A percentile compares a stretch with the other conserved stretches of the same genome.
Evolutionary conservation across 2,329 filamentous ascomycete genomes (phyloP).

Genomic region (Fusarium sp.): DNA sequence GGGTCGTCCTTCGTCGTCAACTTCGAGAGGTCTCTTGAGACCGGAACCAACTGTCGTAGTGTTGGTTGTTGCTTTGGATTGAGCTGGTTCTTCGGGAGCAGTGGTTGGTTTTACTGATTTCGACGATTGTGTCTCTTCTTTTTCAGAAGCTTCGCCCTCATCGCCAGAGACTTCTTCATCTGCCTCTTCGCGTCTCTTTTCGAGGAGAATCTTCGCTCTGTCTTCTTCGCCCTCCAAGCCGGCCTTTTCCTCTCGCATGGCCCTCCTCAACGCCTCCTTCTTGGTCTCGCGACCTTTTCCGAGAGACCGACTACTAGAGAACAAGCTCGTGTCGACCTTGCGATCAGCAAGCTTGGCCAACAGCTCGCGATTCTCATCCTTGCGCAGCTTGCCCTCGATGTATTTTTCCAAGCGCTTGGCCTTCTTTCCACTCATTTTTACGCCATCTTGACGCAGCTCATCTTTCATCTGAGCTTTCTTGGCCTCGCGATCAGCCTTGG

Average conservation of each 20-base stretch:
- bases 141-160: conserved; percentile 29
- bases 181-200: conserved; percentile 48
- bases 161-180: conserved; percentile 42
- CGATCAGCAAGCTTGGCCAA: conserved; percentile 83
- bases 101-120: conserved; percentile 2
- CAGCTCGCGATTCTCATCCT: conserved; percentile 88
- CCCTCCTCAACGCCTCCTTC: conserved; percentile 72
- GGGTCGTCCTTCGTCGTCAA: conserved; percentile 82
- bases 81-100: conserved; percentile 9
- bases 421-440: conserved; percentile 72
- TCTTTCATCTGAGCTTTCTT: conserved; percentile 67
- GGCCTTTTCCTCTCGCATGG: conserved; percentile 71
- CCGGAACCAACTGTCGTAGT: conserved; percentile 71
- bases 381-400: conserved; percentile 89
- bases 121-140: conserved; percentile 1
- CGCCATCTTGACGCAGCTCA: conserved; percentile 62
- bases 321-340: conserved; percentile 83
- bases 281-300: conserved; percentile 79
- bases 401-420: conserved; percentile 75
- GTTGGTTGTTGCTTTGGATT: conserved; percentile 9
- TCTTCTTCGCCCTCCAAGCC: conserved; percentile 67
- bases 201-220: conserved; percentile 66
- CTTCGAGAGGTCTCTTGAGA: conserved; percentile 85
- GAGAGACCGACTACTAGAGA: conserved; percentile 80
- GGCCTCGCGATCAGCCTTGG: conserved; percentile 64